phyloP scores from a whole-genome alignment of 2,329 filamentous ascomycete genomes.

The Fusarium neocosmosporiellum region DNA sequence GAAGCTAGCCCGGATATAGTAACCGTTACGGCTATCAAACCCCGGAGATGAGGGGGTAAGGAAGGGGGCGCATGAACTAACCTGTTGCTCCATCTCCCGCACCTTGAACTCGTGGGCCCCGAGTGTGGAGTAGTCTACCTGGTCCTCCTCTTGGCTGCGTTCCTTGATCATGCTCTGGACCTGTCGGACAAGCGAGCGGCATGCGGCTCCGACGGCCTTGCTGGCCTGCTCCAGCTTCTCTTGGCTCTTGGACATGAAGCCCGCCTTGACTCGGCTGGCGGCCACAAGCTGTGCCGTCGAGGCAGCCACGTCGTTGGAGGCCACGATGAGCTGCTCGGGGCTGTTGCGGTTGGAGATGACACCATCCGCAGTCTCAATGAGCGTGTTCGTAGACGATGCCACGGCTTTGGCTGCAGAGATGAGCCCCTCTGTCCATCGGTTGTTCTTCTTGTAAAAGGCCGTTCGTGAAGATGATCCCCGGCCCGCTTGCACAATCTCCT shows the following conservation, averaged over 20 bases:
- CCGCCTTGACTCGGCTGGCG: conserved; percentile 94
- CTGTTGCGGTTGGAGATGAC: conserved; percentile 93
- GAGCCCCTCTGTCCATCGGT: conserved; percentile 97
- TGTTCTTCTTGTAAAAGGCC: conserved; percentile 99
- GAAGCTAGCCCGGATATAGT: conserved; percentile 27
- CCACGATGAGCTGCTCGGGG: conserved; percentile 96
- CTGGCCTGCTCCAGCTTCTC: conserved; percentile 90
- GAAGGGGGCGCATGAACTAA: conserved; percentile 54
- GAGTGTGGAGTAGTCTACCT: conserved; percentile 87
- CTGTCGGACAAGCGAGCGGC: conserved; percentile 87
- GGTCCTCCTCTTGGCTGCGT: conserved; percentile 82
- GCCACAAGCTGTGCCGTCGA: conserved; percentile 97
- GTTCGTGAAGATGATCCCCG: conserved; percentile 87
- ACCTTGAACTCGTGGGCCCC: conserved; percentile 98
- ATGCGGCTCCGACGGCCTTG: conserved; percentile 92
- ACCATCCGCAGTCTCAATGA: conserved; percentile 98
- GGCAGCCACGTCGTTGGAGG: conserved; percentile 95
- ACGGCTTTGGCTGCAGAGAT: conserved; percentile 98
- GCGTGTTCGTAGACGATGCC: conserved; percentile 89
- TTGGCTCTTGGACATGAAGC: conserved; percentile 97
- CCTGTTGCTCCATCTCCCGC: conserved; percentile 99
- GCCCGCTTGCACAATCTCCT: conserved; percentile 96
- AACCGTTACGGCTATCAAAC: conserved; percentile 33
- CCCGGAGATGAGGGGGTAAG: conserved; percentile 23
- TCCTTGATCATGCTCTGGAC: conserved; percentile 95